Conservation (phyloP, 2,329 filamentous ascomycete genomes). For the Lachnellula subtilissima region DNA sequence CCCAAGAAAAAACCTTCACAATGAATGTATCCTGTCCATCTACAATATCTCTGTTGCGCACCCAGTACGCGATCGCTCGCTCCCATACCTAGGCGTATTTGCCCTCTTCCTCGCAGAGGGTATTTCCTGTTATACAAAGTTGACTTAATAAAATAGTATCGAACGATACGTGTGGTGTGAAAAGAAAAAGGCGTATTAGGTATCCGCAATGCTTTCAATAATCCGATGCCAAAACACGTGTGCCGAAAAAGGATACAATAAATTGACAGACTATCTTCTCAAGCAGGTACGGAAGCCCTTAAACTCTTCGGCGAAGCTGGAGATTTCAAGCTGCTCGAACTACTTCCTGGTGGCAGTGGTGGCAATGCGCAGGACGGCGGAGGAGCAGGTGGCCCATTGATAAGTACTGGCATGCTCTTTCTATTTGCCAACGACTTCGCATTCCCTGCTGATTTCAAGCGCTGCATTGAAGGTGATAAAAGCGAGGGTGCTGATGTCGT, state of each 20-base stretch:
- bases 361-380: slow-evolving; percentile 31
- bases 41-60: no score
- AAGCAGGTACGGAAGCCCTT: slow-evolving; percentile 1
- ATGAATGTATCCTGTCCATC: background rate
- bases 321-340: background rate
- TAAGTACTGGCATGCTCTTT: slow-evolving; percentile 24
- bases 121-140: background rate
- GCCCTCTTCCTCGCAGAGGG: background rate
- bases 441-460: slow-evolving; percentile 5
- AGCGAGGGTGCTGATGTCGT: background rate
- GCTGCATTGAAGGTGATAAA: slow-evolving; percentile 7
- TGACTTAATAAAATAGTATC: background rate
- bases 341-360: slow-evolving; percentile 24
- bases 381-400: slow-evolving; percentile 28
- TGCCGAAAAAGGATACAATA: background rate
- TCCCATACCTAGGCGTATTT: background rate
- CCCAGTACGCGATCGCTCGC: background rate
- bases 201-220: background rate
- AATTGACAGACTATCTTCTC: background rate
- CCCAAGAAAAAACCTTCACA: background rate
- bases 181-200: background rate
- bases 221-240: background rate
- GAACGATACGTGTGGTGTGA: background rate
- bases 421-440: slow-evolving; percentile 17
- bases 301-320: background rate